Evolutionary conservation across 2,329 filamentous ascomycete genomes (phyloP), one percentile per base, ranked within the genome.

Genomic region (Fusarium austroafricanum): DNA sequence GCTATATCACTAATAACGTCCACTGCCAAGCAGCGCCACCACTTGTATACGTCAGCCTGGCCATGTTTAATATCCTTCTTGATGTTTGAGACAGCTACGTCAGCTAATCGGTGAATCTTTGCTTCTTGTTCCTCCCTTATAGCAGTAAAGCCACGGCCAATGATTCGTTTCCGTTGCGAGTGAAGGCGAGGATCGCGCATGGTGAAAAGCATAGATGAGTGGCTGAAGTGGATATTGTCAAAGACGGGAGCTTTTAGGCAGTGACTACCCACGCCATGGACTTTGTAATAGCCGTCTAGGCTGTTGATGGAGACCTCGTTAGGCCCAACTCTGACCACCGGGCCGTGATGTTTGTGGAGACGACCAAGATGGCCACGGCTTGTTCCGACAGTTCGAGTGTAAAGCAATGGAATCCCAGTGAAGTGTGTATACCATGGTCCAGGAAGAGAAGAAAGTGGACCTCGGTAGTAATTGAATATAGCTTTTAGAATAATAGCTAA

Each of bases 1-100:
- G 57, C 37, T 40, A 62, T 62, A 4, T 55, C 57, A 4, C 59
- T 62, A 5, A 62, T 61, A 0, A 62, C 47, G 4, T 62, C 59
- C 0, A 62, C 56, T 3, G 59, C 56, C 2, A 62, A 21, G 12
- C 57, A 62, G 2, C 47, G 47, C 57, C 57, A 62, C 59, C 59
- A 62, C 10, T 55, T 62, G 29, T 62, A 62, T 4, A 62, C 40
- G 7, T 62, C 59, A 8, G 57, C 20, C 5, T 37, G 35, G 0
- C 57, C 57, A 11, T 14, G 6, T 10, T 38, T 17, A 1, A 12
- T 33, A 8, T 62, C 59, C 0, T 26, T 28, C 29, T 47, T 42
- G 10, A 62, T 62, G 5, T 18, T 55, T 0, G 42, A 54, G 2
- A 62, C 47, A 0, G 59, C 59, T 9, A 43, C 6, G 4, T 37